These are phyloP conservation scores for Dichomitus squalens DNA, from an alignment of 1,284 basidiomycete species.

Conservation along the genomic window DNA sequence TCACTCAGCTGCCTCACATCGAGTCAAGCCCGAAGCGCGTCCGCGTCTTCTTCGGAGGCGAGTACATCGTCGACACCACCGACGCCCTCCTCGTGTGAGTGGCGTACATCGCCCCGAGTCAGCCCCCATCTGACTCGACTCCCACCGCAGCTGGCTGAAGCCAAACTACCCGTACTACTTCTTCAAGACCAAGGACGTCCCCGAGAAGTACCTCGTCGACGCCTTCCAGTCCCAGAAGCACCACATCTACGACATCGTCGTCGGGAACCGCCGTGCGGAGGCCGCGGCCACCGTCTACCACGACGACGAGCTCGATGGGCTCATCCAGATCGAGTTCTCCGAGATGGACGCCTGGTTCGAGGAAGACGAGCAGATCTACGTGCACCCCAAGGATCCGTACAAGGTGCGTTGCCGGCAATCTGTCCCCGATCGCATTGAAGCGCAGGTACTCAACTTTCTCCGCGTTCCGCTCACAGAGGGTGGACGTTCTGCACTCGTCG, in stretches of 20 bases:
- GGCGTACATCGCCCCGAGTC: not conserved
- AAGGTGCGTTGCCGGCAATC: conserved; percentile 45
- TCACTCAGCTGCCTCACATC: conserved; percentile 30
- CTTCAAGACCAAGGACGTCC: conserved; percentile 49
- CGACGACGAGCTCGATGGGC: conserved; percentile 45
- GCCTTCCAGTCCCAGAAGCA: conserved; percentile 31
- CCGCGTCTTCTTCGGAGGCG: conserved; percentile 53
- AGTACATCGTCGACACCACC: conserved; percentile 55
- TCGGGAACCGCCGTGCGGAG: conserved; percentile 41
- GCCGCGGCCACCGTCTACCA: conserved; percentile 45
- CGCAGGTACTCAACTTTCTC: not conserved
- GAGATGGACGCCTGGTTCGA: conserved; percentile 68
- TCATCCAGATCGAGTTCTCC: conserved; percentile 52
- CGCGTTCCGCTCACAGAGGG: conserved; percentile 40
- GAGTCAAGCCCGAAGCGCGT: conserved; percentile 45
- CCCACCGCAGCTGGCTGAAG: conserved; percentile 53
- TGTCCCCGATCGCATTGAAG: not conserved
- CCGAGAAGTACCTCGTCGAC: conserved; percentile 40
- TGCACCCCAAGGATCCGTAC: conserved; percentile 69
- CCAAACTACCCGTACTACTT: conserved; percentile 56
- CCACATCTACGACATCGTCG: conserved; percentile 48
- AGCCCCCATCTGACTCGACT: not conserved
- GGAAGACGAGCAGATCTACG: conserved; percentile 62
- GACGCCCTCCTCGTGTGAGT: conserved; percentile 62
- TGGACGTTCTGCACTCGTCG: conserved; percentile 63